Evolutionary conservation across 2,329 filamentous ascomycete species (phyloP).

Genomic region (Cladorrhinum sp.): DNA sequence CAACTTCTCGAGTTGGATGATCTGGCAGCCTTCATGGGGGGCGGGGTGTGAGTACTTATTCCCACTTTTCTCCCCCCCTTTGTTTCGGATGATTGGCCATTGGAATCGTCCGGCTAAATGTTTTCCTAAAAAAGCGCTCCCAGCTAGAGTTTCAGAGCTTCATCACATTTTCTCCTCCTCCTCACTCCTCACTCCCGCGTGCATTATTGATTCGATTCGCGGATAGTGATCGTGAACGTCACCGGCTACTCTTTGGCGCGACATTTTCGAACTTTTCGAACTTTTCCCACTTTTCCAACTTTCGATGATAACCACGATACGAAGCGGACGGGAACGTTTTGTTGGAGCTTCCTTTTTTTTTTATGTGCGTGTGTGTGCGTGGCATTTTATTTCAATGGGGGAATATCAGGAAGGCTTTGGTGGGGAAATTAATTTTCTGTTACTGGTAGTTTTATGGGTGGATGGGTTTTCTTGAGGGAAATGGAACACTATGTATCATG

Average conservation of each 20-base stretch:
- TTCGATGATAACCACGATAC: no score
- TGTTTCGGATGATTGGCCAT: not conserved
- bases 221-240: not conserved
- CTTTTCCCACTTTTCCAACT: no score
- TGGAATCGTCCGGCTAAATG: conserved; percentile 14
- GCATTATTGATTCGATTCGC: not conserved
- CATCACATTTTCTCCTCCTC: not conserved
- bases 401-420: no score
- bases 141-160: conserved; percentile 8
- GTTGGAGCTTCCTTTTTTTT: no score
- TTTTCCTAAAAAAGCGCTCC: conserved; percentile 12
- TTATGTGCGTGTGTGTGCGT: no score
- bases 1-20: conserved; percentile 60
- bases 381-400: no score
- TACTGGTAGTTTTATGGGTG: no score
- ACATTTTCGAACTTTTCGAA: no score
- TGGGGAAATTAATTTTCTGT: no score
- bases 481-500: no score
- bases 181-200: not conserved
- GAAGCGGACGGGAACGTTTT: no score
- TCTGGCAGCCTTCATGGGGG: conserved; percentile 61
- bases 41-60: conserved; percentile 47
- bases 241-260: not conserved
- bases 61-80: conserved; percentile 5
- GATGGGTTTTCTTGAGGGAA: no score